A percentile compares a stretch with the other conserved stretches of the same genome.
Conservation (phyloP, 2,329 filamentous ascomycete genomes). For the Thielaviopsis euricoi region DNA sequence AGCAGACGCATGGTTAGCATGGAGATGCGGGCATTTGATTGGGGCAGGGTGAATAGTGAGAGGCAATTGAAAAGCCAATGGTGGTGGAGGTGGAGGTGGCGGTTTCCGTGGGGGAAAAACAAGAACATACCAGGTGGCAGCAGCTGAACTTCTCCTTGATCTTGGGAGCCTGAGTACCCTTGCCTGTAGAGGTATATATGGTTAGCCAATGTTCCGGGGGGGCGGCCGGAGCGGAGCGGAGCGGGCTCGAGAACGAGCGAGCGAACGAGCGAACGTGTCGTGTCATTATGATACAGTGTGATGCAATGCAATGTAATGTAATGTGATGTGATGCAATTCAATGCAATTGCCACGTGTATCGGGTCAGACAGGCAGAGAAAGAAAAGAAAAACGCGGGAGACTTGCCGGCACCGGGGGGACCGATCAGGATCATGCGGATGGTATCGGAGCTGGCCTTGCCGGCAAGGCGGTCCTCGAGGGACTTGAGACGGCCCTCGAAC, state of each 20-base stretch:
- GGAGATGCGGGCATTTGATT: neutral
- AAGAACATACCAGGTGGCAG: conserved; percentile 72
- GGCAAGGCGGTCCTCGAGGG: conserved; percentile 61
- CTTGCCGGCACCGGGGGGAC: conserved; percentile 90
- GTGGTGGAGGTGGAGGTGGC: too few relatives aligned
- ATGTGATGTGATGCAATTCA: too few relatives aligned
- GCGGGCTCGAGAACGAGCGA: too few relatives aligned
- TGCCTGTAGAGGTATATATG: conserved; percentile 57
- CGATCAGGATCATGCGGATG: conserved; percentile 94
- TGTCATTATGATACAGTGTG: too few relatives aligned
- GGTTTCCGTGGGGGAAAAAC: conserved; percentile 5
- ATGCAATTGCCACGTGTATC: too few relatives aligned
- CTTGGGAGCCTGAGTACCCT: conserved; percentile 94
- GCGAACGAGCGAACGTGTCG: too few relatives aligned
- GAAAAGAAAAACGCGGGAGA: conserved; percentile 13
- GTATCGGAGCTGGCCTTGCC: conserved; percentile 41
- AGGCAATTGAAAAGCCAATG: neutral
- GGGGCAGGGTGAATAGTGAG: too few relatives aligned
- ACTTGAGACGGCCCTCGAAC: conserved; percentile 73
- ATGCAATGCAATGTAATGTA: too few relatives aligned
- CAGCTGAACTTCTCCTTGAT: conserved; percentile 97
- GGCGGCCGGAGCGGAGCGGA: neutral
- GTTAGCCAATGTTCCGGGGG: conserved; percentile 2
- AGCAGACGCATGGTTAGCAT: neutral
- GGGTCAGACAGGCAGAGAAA: too few relatives aligned